Base-by-base conservation (phyloP, 257 asterid genomes). In the Przewalskia tangutica region DNA sequence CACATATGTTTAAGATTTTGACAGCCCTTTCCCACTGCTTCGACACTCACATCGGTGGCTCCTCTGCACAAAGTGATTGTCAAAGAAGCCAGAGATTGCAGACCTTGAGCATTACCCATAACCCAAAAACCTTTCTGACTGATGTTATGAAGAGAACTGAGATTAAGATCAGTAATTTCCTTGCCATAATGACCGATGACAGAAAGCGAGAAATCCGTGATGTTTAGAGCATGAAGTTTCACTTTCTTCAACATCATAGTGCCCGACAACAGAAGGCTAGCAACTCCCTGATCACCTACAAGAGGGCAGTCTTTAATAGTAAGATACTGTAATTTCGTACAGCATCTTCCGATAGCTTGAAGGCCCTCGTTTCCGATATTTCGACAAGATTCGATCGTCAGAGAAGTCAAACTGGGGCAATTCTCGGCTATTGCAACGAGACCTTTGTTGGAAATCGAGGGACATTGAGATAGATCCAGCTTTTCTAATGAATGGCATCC, bases 41-140 rank as follows among this genome's bases (percentile, higher is more conserved):
- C 94, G 3, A 96, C 86, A 84, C 98, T 89, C 83, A 89, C 36
- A 88, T 96, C 95, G 3, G 97, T 90, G 38, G 85, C 53, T 32
- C 99, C 98, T 77, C 84, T 73, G 77, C 99, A 96, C 0, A 91
- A 90, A 60, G 89, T 87, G 82, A 96, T 85, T 0, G 90, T 79
- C 82, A 96, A 85, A 58, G 97, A 91, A 44, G 90, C 84, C 20
- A 96, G 86, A 1, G 81, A 60, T 76, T 88, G 86, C 17, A 96
- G 88, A 67, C 98, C 99, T 79, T 56, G 87, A 34, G 97, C 93
- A 27, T 85, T 91, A 14, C 92, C 97, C 99, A 96, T 96, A 68
- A 89, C 97, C 99, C 98, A 96, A 85, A 96, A 93, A 6, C 99
- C 97, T 85, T 88, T 91, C 84, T 94, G 92, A 89, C 90, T 94